Conservation (phyloP, 208 protist species). For the Leishmania amazonensis region DNA sequence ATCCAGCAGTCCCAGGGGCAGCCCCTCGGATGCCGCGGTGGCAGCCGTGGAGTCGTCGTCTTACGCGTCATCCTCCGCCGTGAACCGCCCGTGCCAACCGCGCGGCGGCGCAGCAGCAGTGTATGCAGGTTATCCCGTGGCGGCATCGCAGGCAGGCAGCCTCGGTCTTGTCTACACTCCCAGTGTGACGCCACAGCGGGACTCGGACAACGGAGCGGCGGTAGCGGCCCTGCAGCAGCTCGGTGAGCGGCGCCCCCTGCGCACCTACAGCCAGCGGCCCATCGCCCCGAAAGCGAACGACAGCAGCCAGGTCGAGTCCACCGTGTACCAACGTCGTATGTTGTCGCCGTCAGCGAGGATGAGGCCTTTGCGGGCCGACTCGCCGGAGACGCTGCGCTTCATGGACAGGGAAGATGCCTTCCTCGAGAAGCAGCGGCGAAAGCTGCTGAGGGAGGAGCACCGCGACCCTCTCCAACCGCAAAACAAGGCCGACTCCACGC, state of each 20-base stretch:
- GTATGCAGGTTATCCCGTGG: background rate
- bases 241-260: slow-evolving; percentile 26
- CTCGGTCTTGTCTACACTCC: slow-evolving; percentile 24
- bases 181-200: slow-evolving; percentile 18
- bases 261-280: slow-evolving; percentile 35
- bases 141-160: slow-evolving; percentile 12
- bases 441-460: slow-evolving; percentile 19
- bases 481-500: background rate
- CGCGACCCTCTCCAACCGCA: slow-evolving; percentile 10
- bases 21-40: background rate
- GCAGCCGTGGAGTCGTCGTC: background rate
- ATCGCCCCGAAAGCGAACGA: slow-evolving; percentile 18
- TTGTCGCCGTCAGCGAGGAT: background rate
- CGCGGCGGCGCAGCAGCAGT: background rate
- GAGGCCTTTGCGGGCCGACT: slow-evolving; percentile 32
- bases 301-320: slow-evolving; percentile 38
- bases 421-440: slow-evolving; percentile 24
- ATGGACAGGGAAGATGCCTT: slow-evolving; percentile 36
- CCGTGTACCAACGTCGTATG: slow-evolving; percentile 31
- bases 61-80: background rate
- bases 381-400: slow-evolving; percentile 28
- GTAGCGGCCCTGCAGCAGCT: background rate
- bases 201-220: background rate
- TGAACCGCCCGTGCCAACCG: background rate
- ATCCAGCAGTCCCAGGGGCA: background rate